These are phyloP conservation scores for Nyssa sinensis DNA, from an alignment of 148 eudicot species.

Conservation along the genomic window DNA sequence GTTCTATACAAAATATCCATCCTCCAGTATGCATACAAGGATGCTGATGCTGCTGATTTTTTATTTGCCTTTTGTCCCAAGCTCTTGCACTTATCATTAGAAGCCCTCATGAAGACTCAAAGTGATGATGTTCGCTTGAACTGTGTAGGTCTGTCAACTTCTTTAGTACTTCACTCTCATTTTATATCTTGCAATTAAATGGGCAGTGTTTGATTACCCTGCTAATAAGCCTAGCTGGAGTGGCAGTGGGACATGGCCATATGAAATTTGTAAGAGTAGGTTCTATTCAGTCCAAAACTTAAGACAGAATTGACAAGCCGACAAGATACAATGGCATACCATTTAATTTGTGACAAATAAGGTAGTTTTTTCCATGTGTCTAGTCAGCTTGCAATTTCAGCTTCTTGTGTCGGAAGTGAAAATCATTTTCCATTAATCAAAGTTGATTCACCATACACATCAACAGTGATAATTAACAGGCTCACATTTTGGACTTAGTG, in stretches of 20 bases:
- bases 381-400: too few species aligned
- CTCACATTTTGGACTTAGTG: not conserved
- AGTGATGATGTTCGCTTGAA: slow-evolving; percentile 89
- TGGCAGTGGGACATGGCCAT: not conserved
- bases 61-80: slow-evolving; percentile 50
- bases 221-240: not conserved
- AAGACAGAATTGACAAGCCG: too few species aligned
- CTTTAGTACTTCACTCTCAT: not conserved
- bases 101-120: slow-evolving; percentile 83
- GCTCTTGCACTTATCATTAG: slow-evolving; percentile 65
- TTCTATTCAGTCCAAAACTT: too few species aligned
- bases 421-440: too few species aligned
- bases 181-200: not conserved
- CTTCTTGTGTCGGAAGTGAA: too few species aligned
- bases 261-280: not conserved
- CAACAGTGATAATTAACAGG: not conserved
- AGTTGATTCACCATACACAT: not conserved
- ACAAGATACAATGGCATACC: too few species aligned
- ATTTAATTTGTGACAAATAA: too few species aligned
- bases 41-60: slow-evolving; percentile 47
- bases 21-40: slow-evolving; percentile 49
- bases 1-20: slow-evolving; percentile 65
- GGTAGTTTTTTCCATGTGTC: too few species aligned
- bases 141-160: slow-evolving; percentile 64
- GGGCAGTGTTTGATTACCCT: not conserved